Evolutionary conservation across 148 eudicot genomes (phyloP), one percentile per base, ranked within the genome.

Genomic region (Nepenthes gracilis): DNA sequence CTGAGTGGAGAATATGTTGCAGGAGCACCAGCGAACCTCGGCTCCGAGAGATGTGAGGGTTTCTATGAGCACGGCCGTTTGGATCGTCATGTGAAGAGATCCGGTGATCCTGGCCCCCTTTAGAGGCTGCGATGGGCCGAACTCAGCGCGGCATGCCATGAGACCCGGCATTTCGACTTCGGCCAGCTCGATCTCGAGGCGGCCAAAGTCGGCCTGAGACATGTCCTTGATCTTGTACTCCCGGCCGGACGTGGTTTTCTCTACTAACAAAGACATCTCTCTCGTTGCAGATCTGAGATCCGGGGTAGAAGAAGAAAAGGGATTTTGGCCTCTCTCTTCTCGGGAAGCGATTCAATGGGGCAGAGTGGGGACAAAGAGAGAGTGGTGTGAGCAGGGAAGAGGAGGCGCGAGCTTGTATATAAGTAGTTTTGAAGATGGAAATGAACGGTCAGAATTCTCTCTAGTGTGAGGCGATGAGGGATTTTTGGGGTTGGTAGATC

Each of bases 161-260:
- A 93, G 83, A 0, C 98, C 98, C 1, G 96, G 98, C 96, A 93
- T 93, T 59, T 93, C 98, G 36, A 93, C 98, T 60, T 93, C 96
- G 47, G 98, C 95, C 6, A 93, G 77, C 74, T 92, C 98, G 71
- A 88, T 60, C 57, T 92, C 98, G 56, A 92, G 96, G n/a, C 98
- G 72, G 9, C 98, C 98, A 69, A 92, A 92, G 67, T 86, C 98
- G 1, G 98, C 98, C 78, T 82, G 85, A 15, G 96, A 73, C 96
- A 88, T 85, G 80, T 92, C 98, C 82, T 92, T 92, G 37, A 92
- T 88, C 72, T 92, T 92, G 87, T 92, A 92, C 60, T 92, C 96
- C 45, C 98, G 81, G 59, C 96, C 98, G 0, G 86, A 68, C 57
- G 74, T 77, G 1, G 98, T 92, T 61, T 82, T 92, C 83, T 92